Evolutionary conservation across 2,329 filamentous ascomycete genomes (phyloP).

Genomic region (Harringtonia aguacate): DNA sequence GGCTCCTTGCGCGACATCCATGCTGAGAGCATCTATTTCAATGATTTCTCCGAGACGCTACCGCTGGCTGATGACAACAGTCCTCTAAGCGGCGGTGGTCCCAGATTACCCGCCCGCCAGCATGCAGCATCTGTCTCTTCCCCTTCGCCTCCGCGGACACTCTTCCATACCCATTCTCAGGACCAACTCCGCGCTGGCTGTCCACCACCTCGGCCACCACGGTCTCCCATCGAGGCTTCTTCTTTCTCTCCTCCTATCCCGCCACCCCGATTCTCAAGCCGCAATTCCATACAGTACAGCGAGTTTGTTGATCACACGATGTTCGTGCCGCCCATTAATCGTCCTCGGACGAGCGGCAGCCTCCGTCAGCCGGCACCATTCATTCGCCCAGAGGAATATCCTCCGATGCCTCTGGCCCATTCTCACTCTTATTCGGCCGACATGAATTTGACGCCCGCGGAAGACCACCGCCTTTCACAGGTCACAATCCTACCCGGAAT

Average conservation of each 20-base stretch:
- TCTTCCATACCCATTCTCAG: conserved; percentile 36
- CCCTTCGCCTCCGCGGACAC: conserved; percentile 18
- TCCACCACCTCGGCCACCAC: conserved; percentile 38
- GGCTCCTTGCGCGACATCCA: conserved; percentile 25
- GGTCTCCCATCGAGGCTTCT: conserved; percentile 30
- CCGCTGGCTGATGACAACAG: conserved; percentile 9
- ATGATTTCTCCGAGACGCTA: conserved; percentile 34
- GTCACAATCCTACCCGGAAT: conserved; percentile 19
- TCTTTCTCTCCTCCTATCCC: conserved; percentile 28
- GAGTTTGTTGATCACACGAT: conserved; percentile 29
- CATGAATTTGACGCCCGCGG: conserved; percentile 12
- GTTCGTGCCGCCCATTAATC: conserved; percentile 24
- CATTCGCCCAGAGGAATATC: no score
- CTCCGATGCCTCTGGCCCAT: no score
- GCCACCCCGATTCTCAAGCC: conserved; percentile 45
- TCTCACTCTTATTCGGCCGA: conserved; percentile 18
- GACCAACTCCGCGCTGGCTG: conserved; percentile 37
- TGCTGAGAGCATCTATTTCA: conserved; percentile 31
- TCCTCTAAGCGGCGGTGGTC: conserved; percentile 5
- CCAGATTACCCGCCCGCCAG: conserved; percentile 14
- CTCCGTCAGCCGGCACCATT: conserved; percentile 26
- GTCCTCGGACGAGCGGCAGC: conserved; percentile 32
- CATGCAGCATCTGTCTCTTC: conserved; percentile 15
- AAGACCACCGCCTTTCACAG: conserved; percentile 22
- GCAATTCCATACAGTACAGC: conserved; percentile 34